Evolutionary conservation across 306 rosid genomes (phyloP).

Genomic region (Lathyrus oleraceus): DNA sequence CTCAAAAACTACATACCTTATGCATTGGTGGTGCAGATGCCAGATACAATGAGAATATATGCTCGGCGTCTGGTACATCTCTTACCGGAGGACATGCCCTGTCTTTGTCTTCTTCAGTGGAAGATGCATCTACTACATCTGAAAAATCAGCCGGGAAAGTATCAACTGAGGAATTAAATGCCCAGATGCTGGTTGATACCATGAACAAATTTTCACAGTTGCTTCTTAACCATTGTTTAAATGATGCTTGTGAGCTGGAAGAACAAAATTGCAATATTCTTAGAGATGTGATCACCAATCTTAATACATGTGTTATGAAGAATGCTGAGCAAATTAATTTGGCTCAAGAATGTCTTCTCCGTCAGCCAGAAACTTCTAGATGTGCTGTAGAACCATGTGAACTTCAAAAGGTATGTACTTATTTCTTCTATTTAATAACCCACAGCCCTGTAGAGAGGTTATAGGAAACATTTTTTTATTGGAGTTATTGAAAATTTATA

Average conservation of each 20-base stretch:
- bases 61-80: constrained; percentile 30
- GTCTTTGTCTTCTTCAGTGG: constrained; percentile 37
- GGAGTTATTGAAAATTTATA: constrained; percentile 5
- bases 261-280: constrained; percentile 51
- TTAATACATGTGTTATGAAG: constrained; percentile 55
- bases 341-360: constrained; percentile 37
- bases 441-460: not conserved
- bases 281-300: constrained; percentile 56
- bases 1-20: constrained; percentile 36
- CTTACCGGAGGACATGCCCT: constrained; percentile 31
- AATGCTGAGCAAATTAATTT: constrained; percentile 38
- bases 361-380: constrained; percentile 43
- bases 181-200: constrained; percentile 54
- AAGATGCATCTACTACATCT: constrained; percentile 41
- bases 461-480: not conserved
- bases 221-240: constrained; percentile 59
- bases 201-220: constrained; percentile 64
- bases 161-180: constrained; percentile 47
- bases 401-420: constrained; percentile 53
- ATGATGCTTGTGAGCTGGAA: constrained; percentile 48
- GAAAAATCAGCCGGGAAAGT: constrained; percentile 33
- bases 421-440: constrained; percentile 27
- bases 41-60: constrained; percentile 33
- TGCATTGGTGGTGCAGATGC: constrained; percentile 36
- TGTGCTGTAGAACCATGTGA: constrained; percentile 36